Evolutionary conservation across 805 yeast genomes (phyloP), one percentile per base, ranked within the genome.

Genomic region (Limtongozyma cylindracea): DNA sequence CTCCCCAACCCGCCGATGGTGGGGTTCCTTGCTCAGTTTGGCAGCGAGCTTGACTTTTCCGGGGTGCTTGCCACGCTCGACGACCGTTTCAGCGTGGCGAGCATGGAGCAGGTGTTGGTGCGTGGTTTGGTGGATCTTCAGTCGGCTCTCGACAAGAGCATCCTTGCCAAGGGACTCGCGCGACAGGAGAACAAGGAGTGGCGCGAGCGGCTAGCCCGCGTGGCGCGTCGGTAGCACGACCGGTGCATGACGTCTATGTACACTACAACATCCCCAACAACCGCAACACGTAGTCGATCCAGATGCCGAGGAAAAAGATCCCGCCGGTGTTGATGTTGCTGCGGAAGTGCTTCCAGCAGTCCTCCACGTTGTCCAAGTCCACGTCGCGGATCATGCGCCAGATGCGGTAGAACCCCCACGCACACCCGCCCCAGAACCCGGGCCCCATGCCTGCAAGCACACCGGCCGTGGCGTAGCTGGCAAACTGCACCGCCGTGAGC

Each of bases 371-470:
- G 38, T 88, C 76, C 26, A 88, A 52, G 38, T 88, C 63, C 6
- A 82, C 95, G 10, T 47, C 53, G 24, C 47, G 50, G 32, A 82
- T 71, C 73, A 73, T 73, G 17, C 45, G 45, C 32, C 61, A 55
- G 17, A 88, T 41, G 30, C 92, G 57, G 28, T 56, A 63, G 20
- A 74, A 66, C 19, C 84, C 88, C 31, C 61, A 45, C 2, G 62
- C 57, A 13, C 71, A 61, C 6, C 76, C 72, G 13, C 61, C 34
- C 31, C 62, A 55, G 41, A 74, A 88, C 1, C 84, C 82, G 1
- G 92, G 91, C 1, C 94, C 93, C 69, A 71, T 57, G 10, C 84
- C 73, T 21, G 70, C 67, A 38, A 68, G n/a, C 46, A 12, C 59
- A 34, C 1, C 95, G 96, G 13, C 91, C 76, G 6, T 59, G 29